Evolutionary conservation across 2,329 filamentous ascomycete genomes (phyloP).

Genomic region (Fusarium devonianum): DNA sequence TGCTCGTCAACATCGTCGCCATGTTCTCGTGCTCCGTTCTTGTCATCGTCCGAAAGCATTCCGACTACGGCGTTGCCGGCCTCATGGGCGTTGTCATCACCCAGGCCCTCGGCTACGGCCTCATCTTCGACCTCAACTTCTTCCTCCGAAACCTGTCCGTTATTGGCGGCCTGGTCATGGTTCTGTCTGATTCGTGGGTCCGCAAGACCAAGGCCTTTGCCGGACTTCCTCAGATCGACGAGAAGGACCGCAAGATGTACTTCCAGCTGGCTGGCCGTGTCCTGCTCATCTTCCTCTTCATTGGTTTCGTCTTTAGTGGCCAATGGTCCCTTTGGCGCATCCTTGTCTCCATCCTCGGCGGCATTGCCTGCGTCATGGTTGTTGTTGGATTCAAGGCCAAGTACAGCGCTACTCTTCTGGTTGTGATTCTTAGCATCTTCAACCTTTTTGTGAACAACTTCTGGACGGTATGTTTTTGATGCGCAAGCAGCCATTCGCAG

Average conservation of each 20-base stretch:
- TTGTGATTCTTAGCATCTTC: conserved; percentile 94
- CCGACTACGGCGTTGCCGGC: conserved; percentile 89
- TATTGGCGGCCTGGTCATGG: conserved; percentile 96
- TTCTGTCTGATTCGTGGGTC: conserved; percentile 96
- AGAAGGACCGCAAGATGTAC: conserved; percentile 99
- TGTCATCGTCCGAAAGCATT: conserved; percentile 91
- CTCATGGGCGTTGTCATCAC: conserved; percentile 90
- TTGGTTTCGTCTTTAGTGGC: conserved; percentile 95
- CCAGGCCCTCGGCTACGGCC: conserved; percentile 93
- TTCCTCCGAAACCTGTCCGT: conserved; percentile 99
- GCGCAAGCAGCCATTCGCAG: neutral
- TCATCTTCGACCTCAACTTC: conserved; percentile 99
- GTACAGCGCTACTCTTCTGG: conserved; percentile 94
- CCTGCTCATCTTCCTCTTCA: conserved; percentile 94
- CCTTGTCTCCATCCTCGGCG: conserved; percentile 81
- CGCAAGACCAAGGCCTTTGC: conserved; percentile 97
- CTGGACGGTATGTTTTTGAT: conserved; percentile 80
- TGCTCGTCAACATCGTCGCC: conserved; percentile 86
- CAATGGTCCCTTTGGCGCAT: conserved; percentile 91
- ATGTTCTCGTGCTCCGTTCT: conserved; percentile 84
- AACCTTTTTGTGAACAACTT: conserved; percentile 99
- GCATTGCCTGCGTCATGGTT: conserved; percentile 96
- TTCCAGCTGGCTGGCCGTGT: conserved; percentile 97
- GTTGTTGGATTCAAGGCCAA: conserved; percentile 99
- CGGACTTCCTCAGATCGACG: conserved; percentile 89